These are phyloP conservation scores for Carex arenaria DNA, from an alignment of 202 grass and related monocot species.

Conservation along the genomic window DNA sequence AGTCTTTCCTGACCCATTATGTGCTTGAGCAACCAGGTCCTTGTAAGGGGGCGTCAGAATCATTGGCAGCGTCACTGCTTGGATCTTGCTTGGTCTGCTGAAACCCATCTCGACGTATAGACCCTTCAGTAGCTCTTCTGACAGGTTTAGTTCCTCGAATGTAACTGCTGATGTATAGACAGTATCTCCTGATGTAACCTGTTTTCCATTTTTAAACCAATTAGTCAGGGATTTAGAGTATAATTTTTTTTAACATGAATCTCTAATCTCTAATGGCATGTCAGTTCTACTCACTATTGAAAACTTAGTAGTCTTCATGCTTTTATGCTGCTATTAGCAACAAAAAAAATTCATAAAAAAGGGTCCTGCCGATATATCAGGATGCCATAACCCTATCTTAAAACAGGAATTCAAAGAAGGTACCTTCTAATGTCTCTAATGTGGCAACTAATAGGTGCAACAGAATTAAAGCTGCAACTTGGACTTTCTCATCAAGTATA, in stretches of 20 bases:
- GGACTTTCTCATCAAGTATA: not conserved
- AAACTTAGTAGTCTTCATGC: not conserved
- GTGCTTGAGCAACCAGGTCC: conserved; percentile 92
- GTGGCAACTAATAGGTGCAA: not conserved
- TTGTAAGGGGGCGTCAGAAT: conserved; percentile 75
- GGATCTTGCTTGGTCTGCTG: conserved; percentile 80
- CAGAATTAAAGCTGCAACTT: not conserved
- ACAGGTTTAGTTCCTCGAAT: conserved; percentile 78
- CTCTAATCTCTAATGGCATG: not conserved
- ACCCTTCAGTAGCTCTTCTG: conserved; percentile 67
- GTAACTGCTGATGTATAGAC: conserved; percentile 77
- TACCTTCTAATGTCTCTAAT: not conserved
- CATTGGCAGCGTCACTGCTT: conserved; percentile 84
- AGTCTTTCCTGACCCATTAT: conserved; percentile 94
- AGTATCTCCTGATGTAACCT: conserved; percentile 73
- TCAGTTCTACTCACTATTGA: not conserved
- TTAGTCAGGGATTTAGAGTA: not conserved
- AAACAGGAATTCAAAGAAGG: not conserved
- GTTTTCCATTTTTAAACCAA: not conserved
- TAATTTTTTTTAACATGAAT: not conserved
- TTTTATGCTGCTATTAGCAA: not conserved
- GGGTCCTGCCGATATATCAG: not conserved
- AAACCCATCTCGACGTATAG: conserved; percentile 80
- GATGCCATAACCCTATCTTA: not conserved
- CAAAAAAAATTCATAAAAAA: not conserved